Base-by-base conservation (phyloP, 1,284 basidiomycete species). In the Trichosporon sp. region DNA sequence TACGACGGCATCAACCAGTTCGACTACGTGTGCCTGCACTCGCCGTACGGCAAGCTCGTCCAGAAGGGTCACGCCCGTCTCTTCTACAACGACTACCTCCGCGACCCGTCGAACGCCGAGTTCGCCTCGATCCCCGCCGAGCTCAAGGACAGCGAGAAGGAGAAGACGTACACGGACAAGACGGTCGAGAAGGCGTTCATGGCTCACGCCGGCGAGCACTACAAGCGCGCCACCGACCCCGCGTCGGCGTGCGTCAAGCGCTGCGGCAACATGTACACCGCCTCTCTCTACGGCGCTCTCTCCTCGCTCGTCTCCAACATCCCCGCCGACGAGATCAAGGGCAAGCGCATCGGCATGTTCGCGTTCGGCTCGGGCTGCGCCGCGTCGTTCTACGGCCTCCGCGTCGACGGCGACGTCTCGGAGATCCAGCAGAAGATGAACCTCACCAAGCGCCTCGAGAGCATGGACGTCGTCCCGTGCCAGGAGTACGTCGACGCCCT, bases 231-330 rank as follows among this genome's bases (percentile, higher is more conserved):
- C 77, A 90, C 93, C 29, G 88, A 88, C 72, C 91, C 92, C 6
- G 87, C 85, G 29, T 93, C 94, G 87, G 88, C 89, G 73, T 91
- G 90, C 85, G 92, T 93, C 65, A 88, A 89, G 81, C 89, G 92
- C 66, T 89, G 95, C 78, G 96, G 96, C 18, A 98, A 99, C 89
- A 97, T 96, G 92, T 98, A 99, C 88, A 95, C 96, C 25, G 96
- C 91, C n/a, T 95, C 93, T 58, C 87, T 99, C 31, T 98, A 96
- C 82, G 94, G 93, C 68, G 95, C 93, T 74, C 88, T 99, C 70
- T 92, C 94, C 38, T 92, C 90, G 15, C 85, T 96, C 38, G 79
- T 97, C 62, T 87, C 91, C 65, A 86, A 86, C 58, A 87, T 91
- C 56, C 87, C 89, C 74, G 88, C 91, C 8, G 83, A 38, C n/a